Percentiles rank a stretch among this genome's conserved stretches.
phyloP scores from a whole-genome alignment of 2,329 filamentous ascomycete species.

The Emergomyces africanus region DNA sequence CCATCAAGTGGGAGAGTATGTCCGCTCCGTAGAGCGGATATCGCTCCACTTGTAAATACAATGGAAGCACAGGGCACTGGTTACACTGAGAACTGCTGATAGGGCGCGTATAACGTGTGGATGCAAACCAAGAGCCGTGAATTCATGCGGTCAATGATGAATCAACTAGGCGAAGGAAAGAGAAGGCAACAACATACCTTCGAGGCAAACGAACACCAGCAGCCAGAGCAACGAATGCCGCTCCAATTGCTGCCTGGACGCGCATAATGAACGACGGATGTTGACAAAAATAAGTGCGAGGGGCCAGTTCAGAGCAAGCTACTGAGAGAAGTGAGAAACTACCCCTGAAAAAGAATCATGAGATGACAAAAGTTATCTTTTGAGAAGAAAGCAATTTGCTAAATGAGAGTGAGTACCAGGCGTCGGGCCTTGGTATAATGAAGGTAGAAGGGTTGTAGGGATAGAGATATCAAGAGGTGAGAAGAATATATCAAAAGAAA shows the following conservation, averaged over 20 bases:
- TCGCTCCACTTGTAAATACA: neutral
- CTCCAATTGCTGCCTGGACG: neutral
- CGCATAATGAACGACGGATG: neutral
- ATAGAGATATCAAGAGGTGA: neutral
- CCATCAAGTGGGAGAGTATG: neutral
- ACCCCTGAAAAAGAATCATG: neutral
- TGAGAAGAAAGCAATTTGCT: neutral
- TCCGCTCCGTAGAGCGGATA: neutral
- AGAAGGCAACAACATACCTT: neutral
- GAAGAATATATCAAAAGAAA: neutral
- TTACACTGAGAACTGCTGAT: neutral
- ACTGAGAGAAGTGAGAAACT: neutral
- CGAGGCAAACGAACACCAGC: neutral
- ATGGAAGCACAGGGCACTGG: neutral
- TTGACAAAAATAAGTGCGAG: no score
- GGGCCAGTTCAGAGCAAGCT: neutral
- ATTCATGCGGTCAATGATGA: neutral
- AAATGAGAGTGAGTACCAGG: neutral
- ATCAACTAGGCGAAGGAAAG: neutral
- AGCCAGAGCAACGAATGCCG: neutral
- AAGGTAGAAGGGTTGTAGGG: neutral
- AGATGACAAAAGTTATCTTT: neutral
- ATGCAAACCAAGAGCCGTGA: neutral
- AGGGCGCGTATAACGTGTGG: neutral
- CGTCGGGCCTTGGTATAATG: neutral